Base-by-base conservation (phyloP, 805 yeast species). In the Alloascoidea hylecoeti region DNA sequence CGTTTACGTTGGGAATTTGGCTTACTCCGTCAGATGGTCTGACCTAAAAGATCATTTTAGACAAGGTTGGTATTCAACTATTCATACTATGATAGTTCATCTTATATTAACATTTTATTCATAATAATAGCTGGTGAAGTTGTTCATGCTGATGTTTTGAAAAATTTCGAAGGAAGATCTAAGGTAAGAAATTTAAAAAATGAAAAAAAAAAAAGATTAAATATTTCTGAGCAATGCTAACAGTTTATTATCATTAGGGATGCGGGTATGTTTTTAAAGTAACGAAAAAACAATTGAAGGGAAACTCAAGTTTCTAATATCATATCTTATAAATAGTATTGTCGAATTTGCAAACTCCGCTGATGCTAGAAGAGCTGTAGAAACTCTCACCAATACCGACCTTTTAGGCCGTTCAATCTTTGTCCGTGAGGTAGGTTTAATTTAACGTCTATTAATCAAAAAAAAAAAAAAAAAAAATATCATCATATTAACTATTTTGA, bases 61-160 rank as follows among this genome's bases (percentile, higher is more conserved):
- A 27, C 51, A 53, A 37, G 52, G 48, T 47, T 16, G 12, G 44
- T 28, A 16, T 13, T 12, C 9, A 18, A 32, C 30, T 13, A 9
- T 33, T 38, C 3, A 23, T 19, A 9, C 18, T 12, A 15, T 17
- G 19, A 34, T 37, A 4, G 17, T 38, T 28, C 13, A 15, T 18
- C 15, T 39, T 37, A n/a, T 4, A 12, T 32, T 14, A 13, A 15
- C 15, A 15, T 18, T 32, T 33, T 39, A 28, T 37, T 28, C 18
- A 18, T 14, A 18, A n/a, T 30, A 35, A 16, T 32, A 44, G 68
- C 69, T 32, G 86, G 86, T 34, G 70, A 66, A 18, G 79, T 86
- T 39, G 66, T 77, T 15, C 70, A 83, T 45, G 94, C 95, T 2
- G 96, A 86, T 55, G 78, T 88, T 38, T 78, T 85, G 35, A 75